A percentile compares a stretch with the other conserved stretches of the same genome.
These are phyloP conservation scores for Colletotrichum sidae DNA, from an alignment of 2,329 filamentous ascomycete species.

Conservation along the genomic window DNA sequence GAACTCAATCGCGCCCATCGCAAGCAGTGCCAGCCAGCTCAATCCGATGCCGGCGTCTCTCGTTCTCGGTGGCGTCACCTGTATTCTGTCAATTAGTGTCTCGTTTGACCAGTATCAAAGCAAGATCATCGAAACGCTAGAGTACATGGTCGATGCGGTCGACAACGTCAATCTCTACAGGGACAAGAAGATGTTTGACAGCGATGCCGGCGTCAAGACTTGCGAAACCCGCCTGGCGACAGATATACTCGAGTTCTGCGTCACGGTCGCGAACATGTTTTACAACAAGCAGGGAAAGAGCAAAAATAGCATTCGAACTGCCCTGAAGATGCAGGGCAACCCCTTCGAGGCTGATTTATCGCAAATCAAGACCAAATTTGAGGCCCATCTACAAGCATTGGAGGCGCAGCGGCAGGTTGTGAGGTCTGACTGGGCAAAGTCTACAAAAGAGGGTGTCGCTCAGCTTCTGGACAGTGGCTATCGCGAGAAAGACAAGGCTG, in stretches of 20 bases:
- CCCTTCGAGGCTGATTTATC: constrained; percentile 9
- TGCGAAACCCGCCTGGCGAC: constrained; percentile 8
- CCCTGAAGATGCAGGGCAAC: constrained; percentile 4
- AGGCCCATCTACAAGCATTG: not conserved
- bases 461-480: too few relatives aligned
- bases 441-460: too few relatives aligned
- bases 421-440: too few relatives aligned
- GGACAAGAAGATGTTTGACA: not conserved
- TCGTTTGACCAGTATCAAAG: constrained; percentile 6
- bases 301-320: not conserved
- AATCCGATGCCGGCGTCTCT: constrained; percentile 10
- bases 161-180: constrained; percentile 5
- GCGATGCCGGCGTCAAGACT: not conserved
- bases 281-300: not conserved
- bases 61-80: constrained; percentile 16
- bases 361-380: constrained; percentile 3
- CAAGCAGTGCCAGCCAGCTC: not conserved
- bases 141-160: constrained; percentile 5
- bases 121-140: constrained; percentile 8
- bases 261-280: not conserved
- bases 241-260: constrained; percentile 13
- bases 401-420: too few relatives aligned
- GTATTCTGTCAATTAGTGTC: constrained; percentile 1
- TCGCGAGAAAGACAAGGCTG: too few relatives aligned
- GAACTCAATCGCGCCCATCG: constrained; percentile 6